These are phyloP conservation scores for Tuber umbilicatum DNA, from an alignment of 495 filamentous ascomycete genomes.

Conservation along the genomic window DNA sequence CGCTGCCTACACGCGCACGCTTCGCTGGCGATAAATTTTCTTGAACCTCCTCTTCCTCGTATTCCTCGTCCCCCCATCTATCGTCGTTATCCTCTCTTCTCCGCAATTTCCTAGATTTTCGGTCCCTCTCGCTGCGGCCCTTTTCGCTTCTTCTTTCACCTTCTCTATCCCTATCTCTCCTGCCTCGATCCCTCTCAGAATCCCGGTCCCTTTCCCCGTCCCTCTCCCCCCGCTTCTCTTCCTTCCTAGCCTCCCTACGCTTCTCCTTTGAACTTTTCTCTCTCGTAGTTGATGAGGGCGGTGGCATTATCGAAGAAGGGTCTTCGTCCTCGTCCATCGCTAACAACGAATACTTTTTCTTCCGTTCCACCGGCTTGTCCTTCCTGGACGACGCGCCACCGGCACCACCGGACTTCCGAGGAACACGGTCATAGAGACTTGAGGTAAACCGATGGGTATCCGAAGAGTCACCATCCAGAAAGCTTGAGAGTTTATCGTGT, in stretches of 20 bases:
- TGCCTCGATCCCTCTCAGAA: slow-evolving; percentile 40
- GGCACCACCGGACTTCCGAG: slow-evolving; percentile 28
- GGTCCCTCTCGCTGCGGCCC: slow-evolving; percentile 37
- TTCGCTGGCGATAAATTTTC: slow-evolving; percentile 53
- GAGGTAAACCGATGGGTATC: slow-evolving; percentile 51
- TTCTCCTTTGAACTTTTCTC: slow-evolving; percentile 53
- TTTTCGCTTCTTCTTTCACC: slow-evolving; percentile 45
- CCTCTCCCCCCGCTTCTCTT: slow-evolving; percentile 39
- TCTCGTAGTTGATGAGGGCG: slow-evolving; percentile 48
- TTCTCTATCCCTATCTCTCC: slow-evolving; percentile 44
- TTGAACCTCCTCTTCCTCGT: slow-evolving; percentile 48
- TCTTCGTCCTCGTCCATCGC: slow-evolving; percentile 71
- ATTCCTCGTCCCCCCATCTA: slow-evolving; percentile 74
- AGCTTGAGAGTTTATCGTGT: slow-evolving; percentile 51
- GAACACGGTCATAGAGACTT: slow-evolving; percentile 51
- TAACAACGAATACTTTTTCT: slow-evolving; percentile 71
- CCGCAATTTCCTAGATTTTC: slow-evolving; percentile 52
- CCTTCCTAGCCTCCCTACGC: slow-evolving; percentile 39
- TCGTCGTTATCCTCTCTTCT: slow-evolving; percentile 60
- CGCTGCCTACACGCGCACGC: slow-evolving; percentile 54
- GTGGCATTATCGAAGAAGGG: slow-evolving; percentile 43
- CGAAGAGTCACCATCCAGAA: slow-evolving; percentile 50
- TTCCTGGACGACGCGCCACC: slow-evolving; percentile 26
- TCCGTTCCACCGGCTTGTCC: slow-evolving; percentile 39
- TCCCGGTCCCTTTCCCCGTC: slow-evolving; percentile 37